Conservation (phyloP, 208 protist genomes). For the Leishmania turanica region DNA sequence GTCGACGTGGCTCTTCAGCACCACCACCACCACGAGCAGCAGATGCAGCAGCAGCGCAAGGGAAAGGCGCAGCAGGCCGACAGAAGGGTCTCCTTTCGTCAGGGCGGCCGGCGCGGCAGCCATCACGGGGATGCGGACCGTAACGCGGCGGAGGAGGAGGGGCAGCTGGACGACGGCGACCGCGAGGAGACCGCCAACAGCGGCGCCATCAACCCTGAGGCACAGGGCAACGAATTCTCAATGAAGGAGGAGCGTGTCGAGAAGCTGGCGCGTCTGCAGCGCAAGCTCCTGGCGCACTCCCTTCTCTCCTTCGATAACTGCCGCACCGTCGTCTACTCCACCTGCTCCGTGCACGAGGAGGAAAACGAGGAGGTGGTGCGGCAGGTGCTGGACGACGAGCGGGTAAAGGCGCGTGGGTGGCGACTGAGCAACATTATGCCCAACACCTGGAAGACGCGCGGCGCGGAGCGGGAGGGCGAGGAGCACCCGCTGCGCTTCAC, state of each 20-base stretch:
- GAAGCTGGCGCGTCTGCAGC: slow-evolving; percentile 83
- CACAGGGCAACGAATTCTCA: slow-evolving; percentile 48
- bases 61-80: slow-evolving; percentile 1
- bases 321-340: slow-evolving; percentile 91
- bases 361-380: slow-evolving; percentile 93
- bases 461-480: slow-evolving; percentile 24
- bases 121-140: neutral
- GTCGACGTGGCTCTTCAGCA: slow-evolving; percentile 79
- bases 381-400: slow-evolving; percentile 71
- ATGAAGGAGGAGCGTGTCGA: slow-evolving; percentile 71
- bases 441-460: slow-evolving; percentile 55
- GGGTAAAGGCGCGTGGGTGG: slow-evolving; percentile 79
- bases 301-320: slow-evolving; percentile 89
- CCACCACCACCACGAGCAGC: slow-evolving; percentile 29
- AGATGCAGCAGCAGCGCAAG: slow-evolving; percentile 19
- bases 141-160: neutral
- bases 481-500: slow-evolving; percentile 70
- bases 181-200: slow-evolving; percentile 8
- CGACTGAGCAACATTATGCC: slow-evolving; percentile 87
- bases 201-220: slow-evolving; percentile 40
- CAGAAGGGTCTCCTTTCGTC: neutral
- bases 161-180: slow-evolving; percentile 13
- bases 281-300: slow-evolving; percentile 86
- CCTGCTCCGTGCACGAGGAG: slow-evolving; percentile 89
- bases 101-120: neutral